Evolutionary conservation across 768 basidiomycete species (phyloP).

Genomic region (Neoboletus brunneissimus): DNA sequence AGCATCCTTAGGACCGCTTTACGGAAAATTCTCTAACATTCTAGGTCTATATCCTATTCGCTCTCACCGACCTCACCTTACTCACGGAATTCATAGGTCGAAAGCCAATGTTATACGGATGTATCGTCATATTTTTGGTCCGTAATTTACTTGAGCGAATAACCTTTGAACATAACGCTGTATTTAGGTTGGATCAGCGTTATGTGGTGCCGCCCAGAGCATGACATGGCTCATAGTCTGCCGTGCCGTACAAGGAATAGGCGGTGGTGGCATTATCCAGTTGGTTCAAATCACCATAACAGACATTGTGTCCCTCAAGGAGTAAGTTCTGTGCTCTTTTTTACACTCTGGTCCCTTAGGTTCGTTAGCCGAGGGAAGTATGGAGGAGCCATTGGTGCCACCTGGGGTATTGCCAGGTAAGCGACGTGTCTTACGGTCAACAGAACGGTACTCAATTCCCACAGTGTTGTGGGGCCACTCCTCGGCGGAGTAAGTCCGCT

Average conservation of each 20-base stretch:
- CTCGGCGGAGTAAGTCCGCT: slow-evolving; percentile 33
- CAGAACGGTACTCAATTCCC: background rate
- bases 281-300: slow-evolving; percentile 37
- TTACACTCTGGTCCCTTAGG: background rate
- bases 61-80: background rate
- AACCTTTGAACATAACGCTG: background rate
- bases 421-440: background rate
- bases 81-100: slow-evolving; percentile 26
- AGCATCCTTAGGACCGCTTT: slow-evolving; percentile 41
- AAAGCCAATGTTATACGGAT: slow-evolving; percentile 37
- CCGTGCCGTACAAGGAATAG: slow-evolving; percentile 43
- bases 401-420: slow-evolving; percentile 41
- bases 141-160: slow-evolving; percentile 2
- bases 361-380: slow-evolving; percentile 38
- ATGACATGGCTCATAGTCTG: slow-evolving; percentile 42
- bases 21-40: slow-evolving; percentile 48
- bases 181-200: slow-evolving; percentile 35
- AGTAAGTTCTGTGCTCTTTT: slow-evolving; percentile 21
- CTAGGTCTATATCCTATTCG: slow-evolving; percentile 24
- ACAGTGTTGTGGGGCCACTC: slow-evolving; percentile 44
- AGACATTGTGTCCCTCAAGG: slow-evolving; percentile 38
- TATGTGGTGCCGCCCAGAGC: slow-evolving; percentile 44
- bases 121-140: slow-evolving; percentile 38
- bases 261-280: slow-evolving; percentile 40
- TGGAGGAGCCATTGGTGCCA: slow-evolving; percentile 36